A percentile compares a stretch with the other conserved stretches of the same genome.
These are phyloP conservation scores for Simplicillium aogashimaense DNA, from an alignment of 2,329 filamentous ascomycete species.

Conservation along the genomic window DNA sequence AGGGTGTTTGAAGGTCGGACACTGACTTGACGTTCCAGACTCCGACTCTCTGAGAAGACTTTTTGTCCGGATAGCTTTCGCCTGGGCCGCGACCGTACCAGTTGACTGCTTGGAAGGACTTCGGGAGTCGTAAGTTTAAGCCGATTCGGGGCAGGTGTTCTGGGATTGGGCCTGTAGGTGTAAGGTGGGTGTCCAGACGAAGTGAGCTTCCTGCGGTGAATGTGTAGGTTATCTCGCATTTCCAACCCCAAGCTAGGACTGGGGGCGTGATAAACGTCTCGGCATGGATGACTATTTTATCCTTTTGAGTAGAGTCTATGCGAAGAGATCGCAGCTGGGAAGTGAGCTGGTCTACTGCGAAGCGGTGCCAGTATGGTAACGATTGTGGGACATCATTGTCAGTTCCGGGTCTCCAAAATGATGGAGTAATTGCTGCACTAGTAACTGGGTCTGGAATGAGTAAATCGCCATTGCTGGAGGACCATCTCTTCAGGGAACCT, in stretches of 20 bases:
- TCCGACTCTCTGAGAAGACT: slow-evolving; percentile 41
- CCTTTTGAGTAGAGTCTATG: slow-evolving; percentile 24
- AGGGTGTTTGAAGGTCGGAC: slow-evolving; percentile 42
- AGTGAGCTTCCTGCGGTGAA: slow-evolving; percentile 39
- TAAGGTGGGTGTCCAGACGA: slow-evolving; percentile 26
- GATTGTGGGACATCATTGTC: slow-evolving; percentile 52
- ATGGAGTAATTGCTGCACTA: slow-evolving; percentile 27
- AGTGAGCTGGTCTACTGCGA: slow-evolving; percentile 35
- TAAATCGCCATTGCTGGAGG: slow-evolving; percentile 20
- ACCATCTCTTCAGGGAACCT: slow-evolving; percentile 33
- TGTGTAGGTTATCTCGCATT: slow-evolving; percentile 39
- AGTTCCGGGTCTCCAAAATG: slow-evolving; percentile 55
- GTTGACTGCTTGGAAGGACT: slow-evolving; percentile 32
- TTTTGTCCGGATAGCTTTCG: slow-evolving; percentile 56
- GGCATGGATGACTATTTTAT: slow-evolving; percentile 41
- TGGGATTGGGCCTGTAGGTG: slow-evolving; percentile 38
- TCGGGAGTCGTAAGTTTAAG: slow-evolving; percentile 41
- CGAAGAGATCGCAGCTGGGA: slow-evolving; percentile 33
- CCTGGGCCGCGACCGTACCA: slow-evolving; percentile 57
- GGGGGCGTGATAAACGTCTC: slow-evolving; percentile 46
- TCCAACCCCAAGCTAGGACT: slow-evolving; percentile 49
- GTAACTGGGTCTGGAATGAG: slow-evolving; percentile 24
- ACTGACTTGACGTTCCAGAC: slow-evolving; percentile 31
- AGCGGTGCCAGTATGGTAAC: slow-evolving; percentile 47
- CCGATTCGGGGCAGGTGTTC: slow-evolving; percentile 52